Evolutionary conservation across 768 basidiomycete genomes (phyloP).

Genomic region (Podaxis carcinomalis): DNA sequence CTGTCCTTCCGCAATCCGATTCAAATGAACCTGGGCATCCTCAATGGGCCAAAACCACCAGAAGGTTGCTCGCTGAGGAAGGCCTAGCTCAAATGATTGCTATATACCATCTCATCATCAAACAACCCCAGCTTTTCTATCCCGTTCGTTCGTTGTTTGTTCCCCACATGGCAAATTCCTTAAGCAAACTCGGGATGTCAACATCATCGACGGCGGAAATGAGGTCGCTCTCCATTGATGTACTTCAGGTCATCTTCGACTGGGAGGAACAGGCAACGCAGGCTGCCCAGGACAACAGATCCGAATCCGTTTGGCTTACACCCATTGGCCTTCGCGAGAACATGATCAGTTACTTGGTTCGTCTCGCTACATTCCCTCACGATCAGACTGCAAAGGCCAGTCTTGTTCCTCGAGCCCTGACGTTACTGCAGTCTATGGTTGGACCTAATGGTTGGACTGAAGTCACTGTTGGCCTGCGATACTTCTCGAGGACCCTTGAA

Average conservation of each 20-base stretch:
- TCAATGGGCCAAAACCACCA: constrained; percentile 83
- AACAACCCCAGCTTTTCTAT: constrained; percentile 89
- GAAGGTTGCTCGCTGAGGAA: constrained; percentile 86
- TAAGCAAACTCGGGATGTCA: constrained; percentile 84
- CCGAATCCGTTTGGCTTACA: constrained; percentile 53
- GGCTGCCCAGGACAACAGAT: constrained; percentile 16
- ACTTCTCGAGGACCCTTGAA: constrained; percentile 81
- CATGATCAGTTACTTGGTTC: constrained; percentile 94
- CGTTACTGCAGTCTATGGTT: constrained; percentile 72
- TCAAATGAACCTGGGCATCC: constrained; percentile 54
- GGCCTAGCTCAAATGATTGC: constrained; percentile 66
- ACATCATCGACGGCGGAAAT: constrained; percentile 70
- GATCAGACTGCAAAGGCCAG: constrained; percentile 44
- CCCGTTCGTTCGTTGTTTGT: constrained; percentile 90
- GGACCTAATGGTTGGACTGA: constrained; percentile 85
- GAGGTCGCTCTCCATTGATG: constrained; percentile 83
- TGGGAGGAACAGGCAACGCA: constrained; percentile 79
- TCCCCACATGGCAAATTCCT: constrained; percentile 87
- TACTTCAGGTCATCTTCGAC: constrained; percentile 85
- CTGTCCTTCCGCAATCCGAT: constrained; percentile 68
- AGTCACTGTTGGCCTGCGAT: constrained; percentile 87
- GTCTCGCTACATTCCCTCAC: constrained; percentile 70
- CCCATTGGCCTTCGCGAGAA: constrained; percentile 81
- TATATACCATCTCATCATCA: constrained; percentile 90
- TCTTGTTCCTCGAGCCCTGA: constrained; percentile 60